Evolutionary conservation across 129 eudicot genomes (phyloP).

Genomic region (Gnaphalium uliginosum): DNA sequence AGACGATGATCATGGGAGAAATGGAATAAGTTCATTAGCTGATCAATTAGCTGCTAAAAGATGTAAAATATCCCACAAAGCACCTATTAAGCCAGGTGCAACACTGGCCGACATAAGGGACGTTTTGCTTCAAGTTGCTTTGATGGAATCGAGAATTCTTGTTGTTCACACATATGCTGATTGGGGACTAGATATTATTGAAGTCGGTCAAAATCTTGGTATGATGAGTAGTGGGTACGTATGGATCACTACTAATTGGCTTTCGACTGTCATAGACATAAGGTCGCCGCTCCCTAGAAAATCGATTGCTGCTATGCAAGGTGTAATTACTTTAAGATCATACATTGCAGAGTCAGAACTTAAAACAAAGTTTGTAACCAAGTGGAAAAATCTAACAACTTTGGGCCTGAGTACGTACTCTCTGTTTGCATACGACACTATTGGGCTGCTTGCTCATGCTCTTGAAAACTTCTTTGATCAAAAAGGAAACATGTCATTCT

Average conservation of each 20-base stretch:
- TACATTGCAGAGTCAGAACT: conserved; percentile 46
- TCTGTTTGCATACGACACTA: conserved; percentile 61
- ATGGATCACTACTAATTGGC: conserved; percentile 69
- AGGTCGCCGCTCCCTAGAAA: conserved; percentile 30
- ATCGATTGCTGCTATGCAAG: conserved; percentile 36
- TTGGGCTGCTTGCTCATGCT: conserved; percentile 63
- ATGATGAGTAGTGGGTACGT: conserved; percentile 63
- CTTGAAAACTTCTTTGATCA: conserved; percentile 42
- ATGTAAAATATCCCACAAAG: conserved; percentile 51
- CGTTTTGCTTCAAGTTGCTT: conserved; percentile 48
- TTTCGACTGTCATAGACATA: conserved; percentile 53
- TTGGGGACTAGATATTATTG: conserved; percentile 41
- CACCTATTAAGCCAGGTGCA: conserved; percentile 35
- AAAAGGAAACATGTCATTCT: conserved; percentile 49
- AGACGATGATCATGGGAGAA: conserved; percentile 75
- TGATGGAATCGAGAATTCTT: conserved; percentile 45
- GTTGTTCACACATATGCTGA: conserved; percentile 46
- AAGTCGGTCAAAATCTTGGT: conserved; percentile 41
- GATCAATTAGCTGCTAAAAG: conserved; percentile 54
- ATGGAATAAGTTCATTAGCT: conserved; percentile 52
- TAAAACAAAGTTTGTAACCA: conserved; percentile 40
- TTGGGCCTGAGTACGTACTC: conserved; percentile 50
- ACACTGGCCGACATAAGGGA: conserved; percentile 37
- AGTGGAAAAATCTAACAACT: conserved; percentile 48
- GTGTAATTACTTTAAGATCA: conserved; percentile 43